Conservation (phyloP, 768 basidiomycete genomes). For the Lentinula raphanica region DNA sequence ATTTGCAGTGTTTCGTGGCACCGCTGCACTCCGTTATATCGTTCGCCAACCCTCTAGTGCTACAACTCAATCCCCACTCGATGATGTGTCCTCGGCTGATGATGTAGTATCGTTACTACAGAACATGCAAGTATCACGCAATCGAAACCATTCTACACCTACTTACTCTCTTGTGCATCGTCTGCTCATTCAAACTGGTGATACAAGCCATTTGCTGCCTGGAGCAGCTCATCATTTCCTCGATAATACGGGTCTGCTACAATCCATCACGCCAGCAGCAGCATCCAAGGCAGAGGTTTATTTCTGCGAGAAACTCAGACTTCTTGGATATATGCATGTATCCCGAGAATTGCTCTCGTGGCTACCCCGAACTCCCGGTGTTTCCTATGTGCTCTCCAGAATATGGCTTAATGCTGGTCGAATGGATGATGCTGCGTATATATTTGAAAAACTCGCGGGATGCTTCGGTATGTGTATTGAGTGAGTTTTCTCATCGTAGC, state of each 20-base stretch:
- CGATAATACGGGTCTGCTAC: slow-evolving; percentile 58
- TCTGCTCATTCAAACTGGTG: slow-evolving; percentile 49
- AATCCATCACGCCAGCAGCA: slow-evolving; percentile 62
- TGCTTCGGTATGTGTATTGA: slow-evolving; percentile 56
- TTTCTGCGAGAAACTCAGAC: slow-evolving; percentile 67
- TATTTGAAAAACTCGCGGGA: slow-evolving; percentile 71
- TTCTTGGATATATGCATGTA: slow-evolving; percentile 55
- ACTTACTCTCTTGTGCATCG: slow-evolving; percentile 61
- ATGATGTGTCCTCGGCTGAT: slow-evolving; percentile 33
- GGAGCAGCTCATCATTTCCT: slow-evolving; percentile 67
- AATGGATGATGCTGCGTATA: slow-evolving; percentile 64
- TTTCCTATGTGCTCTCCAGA: slow-evolving; percentile 66
- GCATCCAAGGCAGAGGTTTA: slow-evolving; percentile 64
- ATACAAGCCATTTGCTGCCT: slow-evolving; percentile 41
- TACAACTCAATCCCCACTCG: slow-evolving; percentile 19
- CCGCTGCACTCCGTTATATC: slow-evolving; percentile 64
- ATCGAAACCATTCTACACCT: slow-evolving; percentile 39
- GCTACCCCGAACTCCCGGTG: slow-evolving; percentile 75
- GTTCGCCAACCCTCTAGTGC: slow-evolving; percentile 52
- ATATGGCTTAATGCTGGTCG: slow-evolving; percentile 63
- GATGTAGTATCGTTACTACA: slow-evolving; percentile 67
- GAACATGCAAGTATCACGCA: slow-evolving; percentile 67
- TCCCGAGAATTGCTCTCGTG: slow-evolving; percentile 65
- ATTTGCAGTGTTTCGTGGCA: slow-evolving; percentile 74
- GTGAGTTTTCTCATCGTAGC: slow-evolving; percentile 7